Conservation (phyloP, 148 eudicot genomes). For the Cornus controversa region DNA sequence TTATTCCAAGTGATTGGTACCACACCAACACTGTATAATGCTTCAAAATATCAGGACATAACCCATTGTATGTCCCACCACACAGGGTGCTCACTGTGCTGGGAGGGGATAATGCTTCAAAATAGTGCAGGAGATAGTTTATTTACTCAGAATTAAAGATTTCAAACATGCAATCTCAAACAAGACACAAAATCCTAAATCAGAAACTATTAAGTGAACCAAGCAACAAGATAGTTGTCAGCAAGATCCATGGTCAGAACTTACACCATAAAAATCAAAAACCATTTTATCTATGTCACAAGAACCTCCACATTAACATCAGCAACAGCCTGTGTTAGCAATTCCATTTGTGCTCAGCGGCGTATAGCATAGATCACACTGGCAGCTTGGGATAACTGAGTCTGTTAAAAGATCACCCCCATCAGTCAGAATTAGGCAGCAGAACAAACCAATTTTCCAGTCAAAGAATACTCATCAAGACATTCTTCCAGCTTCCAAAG, state of each 20-base stretch:
- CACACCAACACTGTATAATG: too few species aligned
- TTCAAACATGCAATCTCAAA: not conserved
- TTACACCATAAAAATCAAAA: not conserved
- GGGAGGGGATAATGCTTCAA: too few species aligned
- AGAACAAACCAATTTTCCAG: not conserved
- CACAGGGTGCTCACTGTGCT: too few species aligned
- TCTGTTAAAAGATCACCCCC: not conserved
- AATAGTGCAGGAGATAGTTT: not conserved
- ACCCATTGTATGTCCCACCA: too few species aligned
- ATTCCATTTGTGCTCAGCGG: not conserved
- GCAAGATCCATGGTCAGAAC: not conserved
- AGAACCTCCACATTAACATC: not conserved
- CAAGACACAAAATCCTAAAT: not conserved
- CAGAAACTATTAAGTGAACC: not conserved
- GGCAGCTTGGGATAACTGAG: not conserved
- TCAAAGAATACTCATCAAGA: not conserved
- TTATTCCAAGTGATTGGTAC: too few species aligned
- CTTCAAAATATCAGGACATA: too few species aligned
- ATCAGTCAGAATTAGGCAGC: not conserved
- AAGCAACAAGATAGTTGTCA: constrained; percentile 5
- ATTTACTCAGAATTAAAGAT: not conserved
- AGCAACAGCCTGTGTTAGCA: not conserved
- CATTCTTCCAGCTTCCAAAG: not conserved
- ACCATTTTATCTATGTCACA: not conserved
- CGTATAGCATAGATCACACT: not conserved